These are phyloP conservation scores for Penicillium sp. DNA, from an alignment of 2,329 filamentous ascomycete genomes.

Conservation along the genomic window DNA sequence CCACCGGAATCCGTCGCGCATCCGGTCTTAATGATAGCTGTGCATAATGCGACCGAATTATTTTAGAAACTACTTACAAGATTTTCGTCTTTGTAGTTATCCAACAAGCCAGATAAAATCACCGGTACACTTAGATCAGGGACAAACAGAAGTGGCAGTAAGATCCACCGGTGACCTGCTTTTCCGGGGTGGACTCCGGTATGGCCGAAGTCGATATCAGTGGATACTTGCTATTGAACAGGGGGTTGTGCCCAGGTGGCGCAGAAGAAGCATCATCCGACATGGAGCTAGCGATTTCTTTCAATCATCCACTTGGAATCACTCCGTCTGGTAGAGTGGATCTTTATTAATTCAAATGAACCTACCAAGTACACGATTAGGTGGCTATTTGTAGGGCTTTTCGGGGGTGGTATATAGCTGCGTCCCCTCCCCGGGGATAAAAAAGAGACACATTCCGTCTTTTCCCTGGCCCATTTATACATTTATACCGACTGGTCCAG, in stretches of 20 bases:
- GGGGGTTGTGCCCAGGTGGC: not conserved
- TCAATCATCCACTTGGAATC: not conserved
- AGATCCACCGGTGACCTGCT: constrained; percentile 1
- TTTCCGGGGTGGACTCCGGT: constrained; percentile 9
- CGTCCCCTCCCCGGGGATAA: not conserved
- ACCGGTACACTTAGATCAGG: not conserved
- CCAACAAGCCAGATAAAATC: not conserved
- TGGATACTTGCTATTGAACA: constrained; percentile 6
- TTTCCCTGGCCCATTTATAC: not conserved
- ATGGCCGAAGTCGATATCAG: constrained; percentile 10
- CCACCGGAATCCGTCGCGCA: constrained; percentile 8
- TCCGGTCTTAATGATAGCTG: not conserved
- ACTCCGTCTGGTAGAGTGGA: not conserved
- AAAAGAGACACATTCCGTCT: not conserved
- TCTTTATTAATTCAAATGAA: not conserved
- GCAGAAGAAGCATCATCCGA: constrained; percentile 11
- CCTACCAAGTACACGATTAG: not conserved
- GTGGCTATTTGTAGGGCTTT: not conserved
- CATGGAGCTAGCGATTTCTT: not conserved
- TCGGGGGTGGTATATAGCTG: not conserved
- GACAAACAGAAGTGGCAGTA: not conserved
- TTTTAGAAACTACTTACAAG: not conserved
- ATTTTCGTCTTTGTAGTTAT: too few relatives aligned
- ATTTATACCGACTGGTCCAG: not conserved
- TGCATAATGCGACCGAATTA: not conserved